These are phyloP conservation scores for Citrus mangshanensis DNA, from an alignment of 345 rosid species.

Conservation along the genomic window DNA sequence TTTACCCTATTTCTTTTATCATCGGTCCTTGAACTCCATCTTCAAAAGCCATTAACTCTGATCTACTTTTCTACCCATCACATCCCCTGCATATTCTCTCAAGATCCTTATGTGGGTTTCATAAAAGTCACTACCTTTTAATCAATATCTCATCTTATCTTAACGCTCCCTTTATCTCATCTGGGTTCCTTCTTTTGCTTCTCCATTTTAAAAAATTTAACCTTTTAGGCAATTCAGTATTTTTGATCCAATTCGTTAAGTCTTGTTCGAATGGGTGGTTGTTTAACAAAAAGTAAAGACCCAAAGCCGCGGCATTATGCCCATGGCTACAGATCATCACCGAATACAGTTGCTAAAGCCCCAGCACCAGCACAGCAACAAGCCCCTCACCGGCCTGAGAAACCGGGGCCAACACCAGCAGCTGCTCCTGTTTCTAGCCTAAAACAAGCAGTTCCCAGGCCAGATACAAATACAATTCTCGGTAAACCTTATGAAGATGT, in stretches of 20 bases:
- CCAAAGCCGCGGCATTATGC: slow-evolving; percentile 34
- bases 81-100: not conserved
- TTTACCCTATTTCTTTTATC: not conserved
- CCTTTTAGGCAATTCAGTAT: not conserved
- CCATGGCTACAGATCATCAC: slow-evolving; percentile 38
- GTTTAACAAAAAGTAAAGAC: slow-evolving; percentile 43
- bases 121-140: not conserved
- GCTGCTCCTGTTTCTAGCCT: slow-evolving; percentile 31
- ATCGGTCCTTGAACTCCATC: not conserved
- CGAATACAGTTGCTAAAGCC: slow-evolving; percentile 16
- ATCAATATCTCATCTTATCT: not conserved
- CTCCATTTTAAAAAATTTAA: not conserved
- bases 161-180: not conserved
- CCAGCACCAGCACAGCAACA: slow-evolving; percentile 21
- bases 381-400: slow-evolving; percentile 24
- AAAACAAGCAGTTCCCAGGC: slow-evolving; percentile 27
- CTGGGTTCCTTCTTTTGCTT: not conserved
- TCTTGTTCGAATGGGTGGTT: slow-evolving; percentile 44
- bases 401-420: slow-evolving; percentile 1
- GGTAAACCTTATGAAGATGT: slow-evolving; percentile 79
- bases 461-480: slow-evolving; percentile 56
- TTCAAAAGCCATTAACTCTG: slow-evolving; percentile 4
- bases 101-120: slow-evolving; percentile 8
- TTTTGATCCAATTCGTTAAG: not conserved
- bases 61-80: slow-evolving; percentile 1